Base-by-base conservation (phyloP, 345 rosid species). In the Lagerstroemia speciosa region DNA sequence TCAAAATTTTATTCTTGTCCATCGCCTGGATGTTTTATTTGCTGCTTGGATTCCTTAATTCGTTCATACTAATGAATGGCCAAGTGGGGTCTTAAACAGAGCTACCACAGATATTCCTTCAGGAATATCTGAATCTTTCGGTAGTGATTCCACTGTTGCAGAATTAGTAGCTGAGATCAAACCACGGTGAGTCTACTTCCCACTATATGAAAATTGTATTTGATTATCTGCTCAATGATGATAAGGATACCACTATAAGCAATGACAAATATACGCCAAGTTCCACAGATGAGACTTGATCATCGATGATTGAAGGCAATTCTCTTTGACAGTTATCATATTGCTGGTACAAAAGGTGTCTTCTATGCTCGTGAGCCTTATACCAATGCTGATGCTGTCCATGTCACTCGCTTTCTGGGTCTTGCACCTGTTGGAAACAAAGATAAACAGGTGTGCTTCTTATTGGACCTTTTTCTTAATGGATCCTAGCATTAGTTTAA, bases 291-390 rank as follows among this genome's bases (percentile, higher is more conserved):
- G 12, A 0, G 29, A 22, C 24, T n/a, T 5, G 30, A 53, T 53
- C 8, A 7, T 32, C 37, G 30, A 65, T 67, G 67, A 74, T 73
- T 55, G 70, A 61, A 68, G 69, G 36, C 68, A 64, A 41, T 74
- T 53, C 69, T 72, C 36, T 61, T 65, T 76, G 74, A 71, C 60
- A 93, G 98, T 67, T 93, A 93, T 78, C 98, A 93, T 77, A 74
- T 93, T 84, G 89, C 96, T 71, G 98, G 94, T 72, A 79, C 92
- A 52, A 87, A 80, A 82, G 91, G 92, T 63, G 81, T 81, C 48
- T 91, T 86, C 81, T 93, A 87, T 79, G 86, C 92, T 45, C 97
- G 98, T 53, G 94, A 85, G 70, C 96, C 98, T 67, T 91, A 91
- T 79, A 75, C 78, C 70, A 93, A 91, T 61, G 38, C 68, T 67